A percentile compares a stretch with the other conserved stretches of the same genome.
Conservation (phyloP, 768 basidiomycete species). For the Crucibulum laeve region DNA sequence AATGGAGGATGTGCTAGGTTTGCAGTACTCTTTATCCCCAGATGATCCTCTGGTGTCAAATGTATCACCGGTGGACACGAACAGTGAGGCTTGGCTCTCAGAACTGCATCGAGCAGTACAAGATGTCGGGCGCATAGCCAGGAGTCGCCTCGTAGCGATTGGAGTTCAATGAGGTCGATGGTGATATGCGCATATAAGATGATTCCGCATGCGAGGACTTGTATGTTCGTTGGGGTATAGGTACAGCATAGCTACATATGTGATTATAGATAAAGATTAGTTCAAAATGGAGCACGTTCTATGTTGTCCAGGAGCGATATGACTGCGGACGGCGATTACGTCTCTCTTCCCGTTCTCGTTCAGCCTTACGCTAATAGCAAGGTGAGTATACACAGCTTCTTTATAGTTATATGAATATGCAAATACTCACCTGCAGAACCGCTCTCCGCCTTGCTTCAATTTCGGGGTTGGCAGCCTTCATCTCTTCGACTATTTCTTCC, state of each 20-base stretch:
- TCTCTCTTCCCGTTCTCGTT: conserved; percentile 21
- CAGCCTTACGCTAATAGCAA: conserved; percentile 21
- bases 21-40: conserved; percentile 46
- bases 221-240: too few relatives aligned
- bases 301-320: conserved; percentile 8
- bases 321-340: conserved; percentile 10
- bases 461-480: conserved; percentile 55
- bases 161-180: conserved; percentile 26
- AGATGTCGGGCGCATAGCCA: conserved; percentile 76
- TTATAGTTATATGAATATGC: neutral
- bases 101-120: conserved; percentile 72
- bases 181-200: neutral
- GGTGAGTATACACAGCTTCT: neutral
- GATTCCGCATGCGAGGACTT: too few relatives aligned
- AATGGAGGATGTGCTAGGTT: conserved; percentile 65
- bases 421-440: conserved; percentile 41
- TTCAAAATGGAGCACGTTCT: neutral
- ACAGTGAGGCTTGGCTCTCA: conserved; percentile 47
- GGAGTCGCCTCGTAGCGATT: conserved; percentile 53
- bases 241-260: conserved; percentile 4
- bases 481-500: conserved; percentile 49
- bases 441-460: conserved; percentile 54
- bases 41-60: conserved; percentile 32
- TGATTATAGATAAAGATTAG: neutral
- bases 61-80: conserved; percentile 31